phyloP scores from a whole-genome alignment of 768 basidiomycete species.

The Trametes sanguinea region DNA sequence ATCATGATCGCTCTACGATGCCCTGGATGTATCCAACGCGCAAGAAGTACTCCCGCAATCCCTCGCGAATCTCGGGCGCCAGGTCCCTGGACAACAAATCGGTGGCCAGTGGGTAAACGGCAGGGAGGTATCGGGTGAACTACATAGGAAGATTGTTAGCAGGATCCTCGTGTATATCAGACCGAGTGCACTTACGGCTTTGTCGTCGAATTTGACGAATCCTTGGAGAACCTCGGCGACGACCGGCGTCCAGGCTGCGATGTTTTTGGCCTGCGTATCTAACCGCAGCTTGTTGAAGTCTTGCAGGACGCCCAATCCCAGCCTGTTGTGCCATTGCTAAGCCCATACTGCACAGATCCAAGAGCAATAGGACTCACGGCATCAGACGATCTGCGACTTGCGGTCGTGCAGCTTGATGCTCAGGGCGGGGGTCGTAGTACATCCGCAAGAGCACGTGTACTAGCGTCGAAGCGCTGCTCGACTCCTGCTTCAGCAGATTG shows the following conservation, averaged over 20 bases:
- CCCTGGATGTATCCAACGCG: slow-evolving; percentile 59
- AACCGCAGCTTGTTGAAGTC: slow-evolving; percentile 89
- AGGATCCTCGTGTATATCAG: background rate
- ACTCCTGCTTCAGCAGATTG: slow-evolving; percentile 97
- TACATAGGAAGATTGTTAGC: slow-evolving; percentile 36
- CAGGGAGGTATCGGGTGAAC: slow-evolving; percentile 87
- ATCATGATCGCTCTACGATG: slow-evolving; percentile 31
- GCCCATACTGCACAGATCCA: background rate
- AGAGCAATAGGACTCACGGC: slow-evolving; percentile 50
- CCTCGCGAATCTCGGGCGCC: slow-evolving; percentile 78
- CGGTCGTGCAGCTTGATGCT: slow-evolving; percentile 80
- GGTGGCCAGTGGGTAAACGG: slow-evolving; percentile 87
- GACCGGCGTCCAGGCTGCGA: slow-evolving; percentile 98
- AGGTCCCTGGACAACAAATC: slow-evolving; percentile 84
- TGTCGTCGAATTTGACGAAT: slow-evolving; percentile 86
- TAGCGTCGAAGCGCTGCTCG: slow-evolving; percentile 92
- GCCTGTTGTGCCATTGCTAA: slow-evolving; percentile 44
- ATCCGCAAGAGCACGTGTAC: slow-evolving; percentile 90
- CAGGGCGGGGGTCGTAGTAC: slow-evolving; percentile 90
- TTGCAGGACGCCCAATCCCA: slow-evolving; percentile 83
- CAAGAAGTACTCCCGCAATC: slow-evolving; percentile 76
- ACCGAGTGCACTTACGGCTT: slow-evolving; percentile 62
- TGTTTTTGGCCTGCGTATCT: slow-evolving; percentile 94
- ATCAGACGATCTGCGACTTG: slow-evolving; percentile 75
- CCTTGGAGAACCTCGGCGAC: slow-evolving; percentile 93